Evolutionary conservation across 768 basidiomycete species (phyloP).

Genomic region (Mycena pura): DNA sequence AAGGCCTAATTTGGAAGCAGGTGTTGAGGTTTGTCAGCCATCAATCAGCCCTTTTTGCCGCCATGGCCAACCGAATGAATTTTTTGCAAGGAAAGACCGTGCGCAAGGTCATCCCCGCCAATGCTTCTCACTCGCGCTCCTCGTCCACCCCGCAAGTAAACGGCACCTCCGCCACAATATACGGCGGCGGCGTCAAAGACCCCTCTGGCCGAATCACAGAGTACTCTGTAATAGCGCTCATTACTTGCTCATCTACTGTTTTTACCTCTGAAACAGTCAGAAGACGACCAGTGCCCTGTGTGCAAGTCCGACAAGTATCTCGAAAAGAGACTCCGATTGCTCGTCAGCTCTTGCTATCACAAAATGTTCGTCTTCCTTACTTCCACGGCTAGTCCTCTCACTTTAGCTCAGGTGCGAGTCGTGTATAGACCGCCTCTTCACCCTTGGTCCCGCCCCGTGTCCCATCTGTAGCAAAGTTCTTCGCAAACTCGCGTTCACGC

Average conservation of each 20-base stretch:
- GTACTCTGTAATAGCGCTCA: conserved; percentile 66
- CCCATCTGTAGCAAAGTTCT: conserved; percentile 90
- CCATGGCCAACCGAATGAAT: conserved; percentile 30
- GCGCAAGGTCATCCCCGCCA: conserved; percentile 62
- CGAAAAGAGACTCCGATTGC: conserved; percentile 90
- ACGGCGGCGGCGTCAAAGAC: conserved; percentile 88
- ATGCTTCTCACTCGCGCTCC: conserved; percentile 56
- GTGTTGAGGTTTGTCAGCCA: no score
- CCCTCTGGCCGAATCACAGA: conserved; percentile 81
- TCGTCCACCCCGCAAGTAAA: conserved; percentile 71
- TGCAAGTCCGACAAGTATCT: conserved; percentile 97
- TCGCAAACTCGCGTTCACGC: conserved; percentile 92
- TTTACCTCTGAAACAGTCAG: conserved; percentile 8
- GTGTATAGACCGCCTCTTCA: conserved; percentile 96
- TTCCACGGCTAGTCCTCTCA: neutral
- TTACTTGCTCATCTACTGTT: neutral
- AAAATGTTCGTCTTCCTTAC: conserved; percentile 74
- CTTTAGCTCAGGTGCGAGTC: conserved; percentile 87
- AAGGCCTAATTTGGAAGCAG: no score
- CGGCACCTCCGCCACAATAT: conserved; percentile 75
- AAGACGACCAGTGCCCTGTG: conserved; percentile 93
- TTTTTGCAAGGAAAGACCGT: conserved; percentile 83
- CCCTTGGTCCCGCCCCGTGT: conserved; percentile 94
- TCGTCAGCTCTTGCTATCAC: conserved; percentile 97
- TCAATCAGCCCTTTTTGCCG: no score